These are phyloP conservation scores for Collybia nuda DNA, from an alignment of 768 basidiomycete species.

Conservation along the genomic window DNA sequence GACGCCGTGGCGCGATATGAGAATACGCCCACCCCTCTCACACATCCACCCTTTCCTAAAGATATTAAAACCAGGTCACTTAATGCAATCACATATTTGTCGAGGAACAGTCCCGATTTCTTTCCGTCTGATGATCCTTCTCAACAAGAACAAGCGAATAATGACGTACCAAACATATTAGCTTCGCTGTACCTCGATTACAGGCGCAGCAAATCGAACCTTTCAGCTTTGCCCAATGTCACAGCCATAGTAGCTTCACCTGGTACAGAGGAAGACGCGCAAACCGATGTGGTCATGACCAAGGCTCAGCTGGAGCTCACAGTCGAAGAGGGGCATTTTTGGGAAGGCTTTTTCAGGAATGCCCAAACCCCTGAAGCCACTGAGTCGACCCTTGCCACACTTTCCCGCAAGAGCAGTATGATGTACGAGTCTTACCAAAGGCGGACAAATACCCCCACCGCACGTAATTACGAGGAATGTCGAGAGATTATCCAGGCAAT, in stretches of 20 bases:
- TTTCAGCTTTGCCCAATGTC: conserved; percentile 36
- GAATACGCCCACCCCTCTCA: no score
- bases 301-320: conserved; percentile 62
- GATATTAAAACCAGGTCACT: no score
- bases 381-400: conserved; percentile 19
- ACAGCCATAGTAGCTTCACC: conserved; percentile 12
- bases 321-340: conserved; percentile 59
- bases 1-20: no score
- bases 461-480: conserved; percentile 67
- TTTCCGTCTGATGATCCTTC: no score
- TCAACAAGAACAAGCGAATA: conserved; percentile 1
- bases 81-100: no score
- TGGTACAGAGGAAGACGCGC: conserved; percentile 28
- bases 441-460: conserved; percentile 60
- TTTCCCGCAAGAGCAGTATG: conserved; percentile 50
- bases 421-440: conserved; percentile 68
- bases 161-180: conserved; percentile 36
- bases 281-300: conserved; percentile 51
- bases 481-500: conserved; percentile 70
- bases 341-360: conserved; percentile 40
- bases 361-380: conserved; percentile 7
- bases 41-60: no score
- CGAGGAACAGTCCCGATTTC: no score
- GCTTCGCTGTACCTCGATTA: conserved; percentile 51
- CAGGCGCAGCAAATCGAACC: conserved; percentile 42